phyloP scores from a whole-genome alignment of 805 yeast species.

The Torulaspora gathmanii region DNA sequence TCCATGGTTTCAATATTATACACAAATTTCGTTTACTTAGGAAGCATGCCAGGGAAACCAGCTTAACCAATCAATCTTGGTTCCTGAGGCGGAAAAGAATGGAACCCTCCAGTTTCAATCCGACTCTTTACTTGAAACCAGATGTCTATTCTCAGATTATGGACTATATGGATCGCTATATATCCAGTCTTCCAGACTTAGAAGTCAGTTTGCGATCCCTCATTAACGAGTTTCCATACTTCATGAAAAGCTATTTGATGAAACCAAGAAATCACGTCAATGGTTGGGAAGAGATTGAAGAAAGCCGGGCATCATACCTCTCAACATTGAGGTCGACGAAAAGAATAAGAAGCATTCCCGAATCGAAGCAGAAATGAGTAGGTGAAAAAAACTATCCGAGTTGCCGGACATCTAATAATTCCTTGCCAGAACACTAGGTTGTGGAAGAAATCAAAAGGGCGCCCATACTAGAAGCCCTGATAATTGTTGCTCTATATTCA shows the following conservation, averaged over 20 bases:
- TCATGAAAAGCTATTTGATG: constrained; percentile 33
- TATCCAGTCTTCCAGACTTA: constrained; percentile 17
- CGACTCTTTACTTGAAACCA: constrained; percentile 30
- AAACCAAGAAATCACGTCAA: constrained; percentile 20
- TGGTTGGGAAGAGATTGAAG: constrained; percentile 26
- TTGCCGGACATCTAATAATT: neutral
- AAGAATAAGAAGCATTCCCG: constrained; percentile 5
- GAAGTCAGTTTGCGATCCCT: constrained; percentile 19
- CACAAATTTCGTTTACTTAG: constrained; percentile 27
- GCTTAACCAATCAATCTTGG: constrained; percentile 20
- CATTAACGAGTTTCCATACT: constrained; percentile 29
- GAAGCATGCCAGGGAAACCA: constrained; percentile 13
- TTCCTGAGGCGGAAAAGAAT: constrained; percentile 20
- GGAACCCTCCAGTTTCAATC: constrained; percentile 21
- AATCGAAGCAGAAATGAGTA: neutral
- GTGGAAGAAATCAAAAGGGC: neutral
- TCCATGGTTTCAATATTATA: constrained; percentile 37
- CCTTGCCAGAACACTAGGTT: neutral
- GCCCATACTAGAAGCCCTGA: neutral
- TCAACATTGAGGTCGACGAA: constrained; percentile 18
- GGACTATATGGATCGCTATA: constrained; percentile 26
- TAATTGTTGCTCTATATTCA: neutral
- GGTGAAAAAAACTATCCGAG: neutral
- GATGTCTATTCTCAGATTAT: constrained; percentile 14
- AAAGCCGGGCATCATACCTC: constrained; percentile 16